Evolutionary conservation across 2,329 filamentous ascomycete species (phyloP).

Genomic region (Monilinia aucupariae): DNA sequence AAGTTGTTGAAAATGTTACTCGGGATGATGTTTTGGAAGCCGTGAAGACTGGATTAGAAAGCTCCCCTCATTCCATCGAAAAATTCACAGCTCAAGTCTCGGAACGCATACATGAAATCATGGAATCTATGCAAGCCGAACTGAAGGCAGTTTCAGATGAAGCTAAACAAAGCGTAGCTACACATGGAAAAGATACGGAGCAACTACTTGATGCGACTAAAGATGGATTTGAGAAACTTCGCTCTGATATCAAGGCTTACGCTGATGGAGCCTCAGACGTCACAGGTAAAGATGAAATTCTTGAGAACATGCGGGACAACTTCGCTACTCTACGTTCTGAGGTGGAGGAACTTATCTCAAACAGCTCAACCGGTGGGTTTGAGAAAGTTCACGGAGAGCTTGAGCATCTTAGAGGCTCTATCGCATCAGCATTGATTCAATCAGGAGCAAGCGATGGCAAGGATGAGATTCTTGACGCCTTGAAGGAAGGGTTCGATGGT

Average conservation of each 20-base stretch:
- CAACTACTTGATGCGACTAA: constrained; percentile 84
- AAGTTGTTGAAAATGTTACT: constrained; percentile 47
- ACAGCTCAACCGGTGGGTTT: constrained; percentile 47
- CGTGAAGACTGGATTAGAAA: constrained; percentile 52
- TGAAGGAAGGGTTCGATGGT: constrained; percentile 66
- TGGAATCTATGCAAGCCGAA: constrained; percentile 53
- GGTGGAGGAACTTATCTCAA: constrained; percentile 55
- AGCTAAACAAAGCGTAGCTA: constrained; percentile 71
- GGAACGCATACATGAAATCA: constrained; percentile 58
- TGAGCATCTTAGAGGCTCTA: constrained; percentile 52
- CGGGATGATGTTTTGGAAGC: constrained; percentile 52
- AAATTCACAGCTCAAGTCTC: constrained; percentile 47
- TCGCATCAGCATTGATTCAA: constrained; percentile 47
- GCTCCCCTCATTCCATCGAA: constrained; percentile 40
- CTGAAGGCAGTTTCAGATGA: constrained; percentile 57
- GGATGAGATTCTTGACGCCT: constrained; percentile 57
- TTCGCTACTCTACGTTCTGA: constrained; percentile 64
- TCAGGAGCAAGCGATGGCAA: constrained; percentile 45
- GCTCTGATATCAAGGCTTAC: constrained; percentile 74
- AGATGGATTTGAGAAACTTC: constrained; percentile 77
- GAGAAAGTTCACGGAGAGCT: constrained; percentile 53
- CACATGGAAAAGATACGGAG: constrained; percentile 76
- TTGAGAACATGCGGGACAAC: constrained; percentile 60
- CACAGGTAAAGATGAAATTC: constrained; percentile 70
- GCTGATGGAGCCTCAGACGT: constrained; percentile 66